Percentiles rank a stretch among this genome's conserved stretches.
Evolutionary conservation across 2,329 filamentous ascomycete genomes (phyloP).

Genomic region (Blastomyces parvus): DNA sequence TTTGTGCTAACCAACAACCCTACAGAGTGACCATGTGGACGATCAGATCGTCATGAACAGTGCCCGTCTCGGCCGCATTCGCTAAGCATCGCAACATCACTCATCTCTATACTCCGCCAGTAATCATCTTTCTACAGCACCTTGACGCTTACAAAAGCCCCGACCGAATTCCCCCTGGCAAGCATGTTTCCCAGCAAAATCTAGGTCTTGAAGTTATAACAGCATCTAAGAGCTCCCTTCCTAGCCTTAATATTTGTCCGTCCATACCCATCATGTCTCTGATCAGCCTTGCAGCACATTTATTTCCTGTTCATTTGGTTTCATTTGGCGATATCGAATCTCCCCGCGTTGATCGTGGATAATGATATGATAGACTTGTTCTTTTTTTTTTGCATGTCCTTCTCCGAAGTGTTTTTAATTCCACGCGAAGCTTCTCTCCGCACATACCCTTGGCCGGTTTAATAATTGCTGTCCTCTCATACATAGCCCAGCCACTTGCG

Average conservation of each 20-base stretch:
- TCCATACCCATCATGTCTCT: not conserved
- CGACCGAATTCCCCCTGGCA: not conserved
- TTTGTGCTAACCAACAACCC: conserved; percentile 20
- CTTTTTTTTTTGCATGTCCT: not conserved
- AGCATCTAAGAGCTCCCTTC: not conserved
- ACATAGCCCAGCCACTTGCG: not conserved
- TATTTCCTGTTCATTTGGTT: not conserved
- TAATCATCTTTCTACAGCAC: not conserved
- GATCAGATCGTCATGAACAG: conserved; percentile 73
- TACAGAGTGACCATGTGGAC: conserved; percentile 70
- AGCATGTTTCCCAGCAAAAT: not conserved
- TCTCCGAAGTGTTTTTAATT: not conserved
- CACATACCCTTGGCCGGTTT: not conserved
- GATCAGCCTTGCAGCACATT: not conserved
- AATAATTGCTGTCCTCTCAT: not conserved
- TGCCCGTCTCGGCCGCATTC: conserved; percentile 54
- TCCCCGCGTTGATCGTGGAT: conserved; percentile 5
- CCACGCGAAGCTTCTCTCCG: not conserved
- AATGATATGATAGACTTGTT: conserved; percentile 2
- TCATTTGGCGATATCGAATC: not conserved
- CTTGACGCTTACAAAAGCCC: not conserved
- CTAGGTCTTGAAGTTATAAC: not conserved
- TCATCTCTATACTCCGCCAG: not conserved
- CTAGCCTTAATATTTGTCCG: not conserved
- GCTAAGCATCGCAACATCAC: conserved; percentile 18